A percentile compares a stretch with the other conserved stretches of the same genome.
Evolutionary conservation across 768 basidiomycete species (phyloP).

Genomic region (Mrakia frigida): DNA sequence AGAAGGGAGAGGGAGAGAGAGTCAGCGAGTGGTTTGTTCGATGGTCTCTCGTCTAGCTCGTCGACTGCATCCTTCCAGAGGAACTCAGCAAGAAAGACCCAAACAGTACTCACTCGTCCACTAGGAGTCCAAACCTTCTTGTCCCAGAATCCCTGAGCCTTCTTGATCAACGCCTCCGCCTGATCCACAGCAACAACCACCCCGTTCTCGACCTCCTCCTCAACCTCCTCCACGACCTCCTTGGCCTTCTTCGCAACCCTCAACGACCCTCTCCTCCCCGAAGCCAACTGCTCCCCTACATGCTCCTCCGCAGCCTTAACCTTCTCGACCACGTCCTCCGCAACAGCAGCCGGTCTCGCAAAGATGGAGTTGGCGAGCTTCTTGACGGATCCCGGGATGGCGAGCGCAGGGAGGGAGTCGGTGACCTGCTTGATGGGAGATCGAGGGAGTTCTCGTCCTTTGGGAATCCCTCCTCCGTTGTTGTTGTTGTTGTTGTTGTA

Average conservation of each 20-base stretch:
- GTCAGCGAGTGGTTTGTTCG: background rate
- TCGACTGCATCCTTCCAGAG: no score
- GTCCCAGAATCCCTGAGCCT: background rate
- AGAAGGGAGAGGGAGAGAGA: background rate
- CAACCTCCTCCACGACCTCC: background rate
- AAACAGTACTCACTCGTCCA: background rate
- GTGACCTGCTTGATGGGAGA: constrained; percentile 17
- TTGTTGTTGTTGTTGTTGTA: background rate
- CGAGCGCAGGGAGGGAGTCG: constrained; percentile 1
- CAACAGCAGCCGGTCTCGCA: background rate
- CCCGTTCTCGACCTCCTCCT: background rate
- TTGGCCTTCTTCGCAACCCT: background rate
- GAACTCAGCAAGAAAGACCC: background rate
- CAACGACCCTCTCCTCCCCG: background rate
- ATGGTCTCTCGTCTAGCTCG: background rate
- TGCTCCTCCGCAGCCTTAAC: background rate
- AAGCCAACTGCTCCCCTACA: background rate
- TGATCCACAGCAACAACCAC: background rate
- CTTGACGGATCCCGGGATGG: constrained; percentile 6
- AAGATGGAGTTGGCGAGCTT: background rate
- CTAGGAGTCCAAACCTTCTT: background rate
- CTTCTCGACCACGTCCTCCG: background rate
- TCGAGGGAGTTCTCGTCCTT: constrained; percentile 6
- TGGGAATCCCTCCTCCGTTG: background rate
- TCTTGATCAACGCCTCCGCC: background rate